These are phyloP conservation scores for Aspergillus olivimuriae DNA, from an alignment of 495 filamentous ascomycete species.

Conservation along the genomic window DNA sequence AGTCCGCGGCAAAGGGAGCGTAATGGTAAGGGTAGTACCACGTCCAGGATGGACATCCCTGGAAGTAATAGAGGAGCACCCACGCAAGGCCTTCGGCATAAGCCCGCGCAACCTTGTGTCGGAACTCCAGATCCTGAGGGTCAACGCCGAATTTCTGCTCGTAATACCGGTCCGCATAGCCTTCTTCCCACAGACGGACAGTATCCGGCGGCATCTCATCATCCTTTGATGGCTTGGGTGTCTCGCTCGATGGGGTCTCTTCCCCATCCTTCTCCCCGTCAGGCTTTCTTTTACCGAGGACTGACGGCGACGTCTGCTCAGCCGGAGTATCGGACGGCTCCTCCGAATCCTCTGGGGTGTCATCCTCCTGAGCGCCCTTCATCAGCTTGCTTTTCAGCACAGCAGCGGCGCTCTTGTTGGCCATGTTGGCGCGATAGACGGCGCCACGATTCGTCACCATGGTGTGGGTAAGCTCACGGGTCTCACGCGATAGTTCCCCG, in stretches of 20 bases:
- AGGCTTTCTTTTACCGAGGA: conserved; percentile 55
- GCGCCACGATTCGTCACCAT: conserved; percentile 77
- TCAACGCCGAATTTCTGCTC: conserved; percentile 93
- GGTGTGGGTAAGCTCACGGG: conserved; percentile 67
- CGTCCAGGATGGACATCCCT: conserved; percentile 95
- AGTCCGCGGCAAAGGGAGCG: conserved; percentile 94
- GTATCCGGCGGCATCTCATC: conserved; percentile 68
- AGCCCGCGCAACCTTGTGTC: conserved; percentile 81
- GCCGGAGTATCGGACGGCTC: conserved; percentile 14
- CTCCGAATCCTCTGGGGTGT: conserved; percentile 15
- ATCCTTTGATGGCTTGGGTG: conserved; percentile 24
- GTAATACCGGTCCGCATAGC: conserved; percentile 94
- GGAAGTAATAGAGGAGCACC: conserved; percentile 97
- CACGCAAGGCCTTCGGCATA: conserved; percentile 98
- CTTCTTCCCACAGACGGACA: conserved; percentile 89
- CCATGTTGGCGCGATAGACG: conserved; percentile 70
- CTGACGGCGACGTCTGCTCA: conserved; percentile 33
- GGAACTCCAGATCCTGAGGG: conserved; percentile 74
- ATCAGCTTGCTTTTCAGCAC: conserved; percentile 78
- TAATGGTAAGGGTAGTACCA: conserved; percentile 99
- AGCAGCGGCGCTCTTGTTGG: conserved; percentile 92
- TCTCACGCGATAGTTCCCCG: conserved; percentile 54
- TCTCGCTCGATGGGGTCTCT: conserved; percentile 44
- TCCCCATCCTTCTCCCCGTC: conserved; percentile 58
- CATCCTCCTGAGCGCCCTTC: conserved; percentile 26